Conservation (phyloP, 1,284 basidiomycete genomes). For the Volvariella surrecta region DNA sequence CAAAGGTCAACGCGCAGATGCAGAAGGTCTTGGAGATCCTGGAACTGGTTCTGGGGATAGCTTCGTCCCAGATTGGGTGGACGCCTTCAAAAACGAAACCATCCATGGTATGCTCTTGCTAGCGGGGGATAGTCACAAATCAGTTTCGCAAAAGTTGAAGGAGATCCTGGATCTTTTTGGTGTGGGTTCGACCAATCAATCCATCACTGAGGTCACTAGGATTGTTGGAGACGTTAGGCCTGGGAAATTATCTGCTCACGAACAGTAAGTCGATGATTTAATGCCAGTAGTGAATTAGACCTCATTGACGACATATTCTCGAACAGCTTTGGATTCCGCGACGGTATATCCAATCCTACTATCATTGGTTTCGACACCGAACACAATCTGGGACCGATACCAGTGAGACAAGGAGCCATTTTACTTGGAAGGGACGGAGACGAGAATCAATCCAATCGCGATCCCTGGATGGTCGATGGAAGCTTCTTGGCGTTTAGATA, state of each 20-base stretch:
- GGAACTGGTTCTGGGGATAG: conserved; percentile 15
- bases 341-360: conserved; percentile 21
- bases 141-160: conserved; percentile 19
- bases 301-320: neutral
- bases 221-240: conserved; percentile 28
- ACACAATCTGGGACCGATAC: conserved; percentile 28
- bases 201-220: conserved; percentile 21
- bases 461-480: conserved; percentile 41
- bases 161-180: conserved; percentile 23
- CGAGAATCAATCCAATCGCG: conserved; percentile 19
- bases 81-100: conserved; percentile 20
- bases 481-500: conserved; percentile 50
- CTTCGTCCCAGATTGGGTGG: conserved; percentile 28
- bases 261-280: conserved; percentile 23
- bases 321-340: conserved; percentile 19
- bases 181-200: conserved; percentile 13
- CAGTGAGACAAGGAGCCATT: conserved; percentile 27
- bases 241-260: conserved; percentile 23
- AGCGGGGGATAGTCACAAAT: conserved; percentile 23
- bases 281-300: conserved; percentile 3
- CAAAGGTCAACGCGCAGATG: conserved; percentile 21
- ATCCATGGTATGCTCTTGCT: conserved; percentile 27
- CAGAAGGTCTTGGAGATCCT: conserved; percentile 21
- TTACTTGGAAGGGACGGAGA: conserved; percentile 31
- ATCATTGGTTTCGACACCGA: conserved; percentile 28